These are phyloP conservation scores for Pichia ethanolica DNA, from an alignment of 805 yeast species.

Conservation along the genomic window DNA sequence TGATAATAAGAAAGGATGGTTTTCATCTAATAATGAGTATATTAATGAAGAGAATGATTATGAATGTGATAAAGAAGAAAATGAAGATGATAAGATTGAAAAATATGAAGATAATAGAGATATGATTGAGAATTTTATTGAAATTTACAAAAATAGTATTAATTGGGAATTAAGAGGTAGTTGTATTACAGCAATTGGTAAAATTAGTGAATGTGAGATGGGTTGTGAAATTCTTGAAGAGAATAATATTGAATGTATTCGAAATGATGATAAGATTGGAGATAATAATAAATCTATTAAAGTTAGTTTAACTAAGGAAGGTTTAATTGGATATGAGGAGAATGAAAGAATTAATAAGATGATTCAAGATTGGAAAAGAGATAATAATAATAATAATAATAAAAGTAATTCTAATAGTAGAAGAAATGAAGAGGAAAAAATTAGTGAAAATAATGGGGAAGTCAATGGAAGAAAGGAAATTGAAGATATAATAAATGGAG, in stretches of 20 bases:
- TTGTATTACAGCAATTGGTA: background rate
- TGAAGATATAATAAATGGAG: too few relatives aligned
- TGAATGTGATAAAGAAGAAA: background rate
- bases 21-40: too few relatives aligned
- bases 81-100: background rate
- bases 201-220: background rate
- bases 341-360: background rate
- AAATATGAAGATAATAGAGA: background rate
- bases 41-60: background rate
- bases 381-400: background rate
- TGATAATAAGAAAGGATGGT: too few relatives aligned
- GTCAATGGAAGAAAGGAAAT: background rate
- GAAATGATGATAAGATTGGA: background rate
- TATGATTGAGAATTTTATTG: background rate
- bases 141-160: background rate
- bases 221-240: slow-evolving; percentile 1
- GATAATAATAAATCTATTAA: background rate
- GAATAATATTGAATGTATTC: background rate
- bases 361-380: background rate
- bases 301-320: background rate
- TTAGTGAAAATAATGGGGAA: background rate
- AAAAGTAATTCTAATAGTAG: background rate
- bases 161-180: slow-evolving; percentile 4
- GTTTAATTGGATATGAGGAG: slow-evolving; percentile 4
- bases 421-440: background rate